These are phyloP conservation scores for Xylaria sp. DNA, from an alignment of 2,329 filamentous ascomycete species.

Conservation along the genomic window DNA sequence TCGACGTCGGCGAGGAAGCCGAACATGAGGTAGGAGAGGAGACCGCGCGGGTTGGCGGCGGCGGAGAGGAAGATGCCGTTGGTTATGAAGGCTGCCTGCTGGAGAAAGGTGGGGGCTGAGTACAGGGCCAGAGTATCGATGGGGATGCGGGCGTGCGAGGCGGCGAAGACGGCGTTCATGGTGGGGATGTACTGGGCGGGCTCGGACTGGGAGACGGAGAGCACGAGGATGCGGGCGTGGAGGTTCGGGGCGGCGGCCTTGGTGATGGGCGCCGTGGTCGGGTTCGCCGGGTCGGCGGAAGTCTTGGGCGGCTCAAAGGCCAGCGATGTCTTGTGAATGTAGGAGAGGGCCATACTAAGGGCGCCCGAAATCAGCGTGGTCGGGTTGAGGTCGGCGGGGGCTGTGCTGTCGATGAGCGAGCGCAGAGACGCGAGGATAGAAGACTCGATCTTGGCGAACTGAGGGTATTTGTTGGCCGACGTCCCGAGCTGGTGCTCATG, in stretches of 20 bases:
- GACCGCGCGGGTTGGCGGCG: slow-evolving; percentile 69
- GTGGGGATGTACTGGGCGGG: slow-evolving; percentile 95
- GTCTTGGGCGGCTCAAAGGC: slow-evolving; percentile 68
- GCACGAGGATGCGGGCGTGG: slow-evolving; percentile 84
- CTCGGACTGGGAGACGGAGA: slow-evolving; percentile 87
- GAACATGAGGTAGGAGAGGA: slow-evolving; percentile 95
- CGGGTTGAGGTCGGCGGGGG: slow-evolving; percentile 71
- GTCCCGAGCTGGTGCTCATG: slow-evolving; percentile 35
- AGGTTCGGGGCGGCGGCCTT: slow-evolving; percentile 59
- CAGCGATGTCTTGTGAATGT: slow-evolving; percentile 86
- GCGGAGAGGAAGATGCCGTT: slow-evolving; percentile 65
- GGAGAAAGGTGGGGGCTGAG: slow-evolving; percentile 88
- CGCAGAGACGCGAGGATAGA: slow-evolving; percentile 80
- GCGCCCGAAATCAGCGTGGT: slow-evolving; percentile 90
- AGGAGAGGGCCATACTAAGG: slow-evolving; percentile 85
- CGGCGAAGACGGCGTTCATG: slow-evolving; percentile 98
- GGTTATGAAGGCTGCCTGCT: slow-evolving; percentile 81
- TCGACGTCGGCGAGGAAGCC: slow-evolving; percentile 78
- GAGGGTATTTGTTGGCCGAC: slow-evolving; percentile 89
- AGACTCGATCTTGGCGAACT: slow-evolving; percentile 87
- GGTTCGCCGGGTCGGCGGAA: slow-evolving; percentile 52
- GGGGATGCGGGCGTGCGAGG: slow-evolving; percentile 85
- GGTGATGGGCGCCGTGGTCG: slow-evolving; percentile 48
- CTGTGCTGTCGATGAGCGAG: slow-evolving; percentile 77
- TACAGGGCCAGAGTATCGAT: slow-evolving; percentile 92